A percentile compares a stretch with the other conserved stretches of the same genome.
Conservation (phyloP, 2,329 filamentous ascomycete genomes). For the Harringtonia aguacate region DNA sequence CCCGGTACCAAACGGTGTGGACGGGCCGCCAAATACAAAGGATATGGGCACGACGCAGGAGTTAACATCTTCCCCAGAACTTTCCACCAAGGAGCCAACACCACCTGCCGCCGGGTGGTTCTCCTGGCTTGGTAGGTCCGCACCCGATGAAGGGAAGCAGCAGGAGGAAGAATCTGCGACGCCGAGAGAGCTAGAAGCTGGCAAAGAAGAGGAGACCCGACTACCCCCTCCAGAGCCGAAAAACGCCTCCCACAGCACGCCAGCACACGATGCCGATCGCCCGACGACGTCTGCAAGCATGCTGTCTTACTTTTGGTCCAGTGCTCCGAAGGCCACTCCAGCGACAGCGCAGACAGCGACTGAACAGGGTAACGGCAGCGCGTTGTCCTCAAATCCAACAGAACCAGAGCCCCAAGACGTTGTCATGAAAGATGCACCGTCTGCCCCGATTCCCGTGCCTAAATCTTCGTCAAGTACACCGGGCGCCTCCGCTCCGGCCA, state of each 20-base stretch:
- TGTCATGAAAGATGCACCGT: conserved; percentile 28
- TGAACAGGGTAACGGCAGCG: conserved; percentile 3
- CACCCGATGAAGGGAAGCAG: conserved; percentile 8
- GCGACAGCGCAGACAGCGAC: conserved; percentile 3
- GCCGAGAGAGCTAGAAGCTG: conserved; percentile 7
- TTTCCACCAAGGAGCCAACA: not conserved
- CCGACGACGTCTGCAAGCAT: conserved; percentile 12
- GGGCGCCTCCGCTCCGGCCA: conserved; percentile 21
- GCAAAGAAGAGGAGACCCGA: conserved; percentile 2
- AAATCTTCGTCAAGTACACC: not conserved
- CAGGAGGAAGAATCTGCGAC: conserved; percentile 10
- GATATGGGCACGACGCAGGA: too few species aligned
- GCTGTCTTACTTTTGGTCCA: conserved; percentile 23
- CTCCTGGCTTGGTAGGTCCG: conserved; percentile 8
- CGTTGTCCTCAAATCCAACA: conserved; percentile 5
- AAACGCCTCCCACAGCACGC: conserved; percentile 6
- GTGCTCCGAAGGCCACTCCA: conserved; percentile 9
- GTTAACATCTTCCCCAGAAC: not conserved
- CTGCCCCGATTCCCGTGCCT: conserved; percentile 8
- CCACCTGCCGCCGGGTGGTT: conserved; percentile 6
- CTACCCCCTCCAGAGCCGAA: not conserved
- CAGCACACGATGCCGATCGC: conserved; percentile 7
- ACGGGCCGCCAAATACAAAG: too few species aligned
- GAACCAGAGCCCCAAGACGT: conserved; percentile 27
- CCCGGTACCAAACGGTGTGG: too few species aligned